Percentiles rank a stretch among this genome's conserved stretches.
Conservation (phyloP, 169 alveolate species). For the Cryptosporidium xiaoi region DNA sequence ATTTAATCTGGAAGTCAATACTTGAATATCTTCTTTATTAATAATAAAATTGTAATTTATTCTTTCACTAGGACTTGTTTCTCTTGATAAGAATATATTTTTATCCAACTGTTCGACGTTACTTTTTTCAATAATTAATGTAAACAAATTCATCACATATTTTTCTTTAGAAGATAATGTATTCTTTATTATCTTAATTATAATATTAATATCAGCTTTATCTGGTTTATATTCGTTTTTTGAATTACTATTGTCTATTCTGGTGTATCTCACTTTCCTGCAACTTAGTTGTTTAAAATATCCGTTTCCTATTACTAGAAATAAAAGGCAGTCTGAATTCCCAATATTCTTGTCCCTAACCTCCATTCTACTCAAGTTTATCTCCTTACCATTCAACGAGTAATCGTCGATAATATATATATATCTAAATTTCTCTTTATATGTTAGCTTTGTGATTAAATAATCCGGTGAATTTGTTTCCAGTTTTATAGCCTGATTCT, state of each 20-base stretch:
- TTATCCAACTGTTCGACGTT: conserved; percentile 30
- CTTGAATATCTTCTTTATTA: conserved; percentile 13
- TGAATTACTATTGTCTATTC: background rate
- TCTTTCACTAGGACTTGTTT: conserved; percentile 58
- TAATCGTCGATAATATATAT: conserved; percentile 23
- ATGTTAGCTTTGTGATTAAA: conserved; percentile 13
- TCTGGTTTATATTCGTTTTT: background rate
- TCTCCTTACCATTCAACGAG: conserved; percentile 25
- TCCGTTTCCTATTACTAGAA: conserved; percentile 41
- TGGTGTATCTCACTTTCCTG: conserved; percentile 19
- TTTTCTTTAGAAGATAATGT: conserved; percentile 1
- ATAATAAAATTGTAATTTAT: conserved; percentile 61
- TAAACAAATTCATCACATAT: conserved; percentile 11
- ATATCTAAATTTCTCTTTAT: conserved; percentile 36
- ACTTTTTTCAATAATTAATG: conserved; percentile 10
- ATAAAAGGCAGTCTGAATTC: conserved; percentile 14
- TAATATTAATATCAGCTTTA: background rate
- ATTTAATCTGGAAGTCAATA: conserved; percentile 15
- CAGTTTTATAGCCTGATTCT: conserved; percentile 21
- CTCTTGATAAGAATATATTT: conserved; percentile 1
- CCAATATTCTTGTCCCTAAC: conserved; percentile 17
- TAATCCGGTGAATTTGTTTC: conserved; percentile 53
- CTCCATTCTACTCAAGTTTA: conserved; percentile 18
- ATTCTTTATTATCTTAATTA: conserved; percentile 9
- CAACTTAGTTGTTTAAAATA: conserved; percentile 16